Percentiles rank a stretch among this genome's conserved stretches.
phyloP scores from a whole-genome alignment of 495 filamentous ascomycete genomes.

The Penicillium daleae region DNA sequence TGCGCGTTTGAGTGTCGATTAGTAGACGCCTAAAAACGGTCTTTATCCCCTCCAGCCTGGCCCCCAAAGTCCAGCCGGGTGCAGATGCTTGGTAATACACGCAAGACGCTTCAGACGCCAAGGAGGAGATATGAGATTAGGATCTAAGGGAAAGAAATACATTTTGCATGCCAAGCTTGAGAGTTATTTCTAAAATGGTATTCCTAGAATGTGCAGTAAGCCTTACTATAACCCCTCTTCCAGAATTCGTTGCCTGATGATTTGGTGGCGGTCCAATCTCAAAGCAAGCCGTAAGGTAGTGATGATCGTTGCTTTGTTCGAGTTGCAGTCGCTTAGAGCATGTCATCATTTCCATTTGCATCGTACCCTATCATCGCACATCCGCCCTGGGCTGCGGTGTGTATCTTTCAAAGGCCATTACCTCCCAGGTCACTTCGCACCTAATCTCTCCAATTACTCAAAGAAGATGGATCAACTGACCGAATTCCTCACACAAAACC shows the following conservation, averaged over 20 bases:
- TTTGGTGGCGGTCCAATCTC: background rate
- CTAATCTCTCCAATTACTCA: no score
- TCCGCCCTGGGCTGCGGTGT: no score
- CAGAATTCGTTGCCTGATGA: no score
- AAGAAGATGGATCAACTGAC: conserved; percentile 19
- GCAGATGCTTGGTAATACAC: background rate
- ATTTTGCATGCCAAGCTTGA: background rate
- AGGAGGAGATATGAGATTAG: background rate
- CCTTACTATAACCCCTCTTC: no score
- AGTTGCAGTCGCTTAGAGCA: background rate
- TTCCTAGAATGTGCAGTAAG: background rate
- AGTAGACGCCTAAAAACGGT: background rate
- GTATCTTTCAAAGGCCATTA: background rate
- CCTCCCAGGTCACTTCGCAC: background rate
- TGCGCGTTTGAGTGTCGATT: background rate
- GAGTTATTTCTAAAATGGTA: no score
- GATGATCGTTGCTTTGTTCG: background rate
- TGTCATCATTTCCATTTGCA: background rate
- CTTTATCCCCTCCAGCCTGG: background rate
- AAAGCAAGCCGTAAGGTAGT: background rate
- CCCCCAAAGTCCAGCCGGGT: background rate
- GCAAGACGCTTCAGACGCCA: background rate
- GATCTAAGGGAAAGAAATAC: background rate
- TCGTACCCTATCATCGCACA: background rate
- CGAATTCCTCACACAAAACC: conserved; percentile 15